phyloP scores from a whole-genome alignment of 2,329 filamentous ascomycete genomes.

The Trichoderma citrinoviride region DNA sequence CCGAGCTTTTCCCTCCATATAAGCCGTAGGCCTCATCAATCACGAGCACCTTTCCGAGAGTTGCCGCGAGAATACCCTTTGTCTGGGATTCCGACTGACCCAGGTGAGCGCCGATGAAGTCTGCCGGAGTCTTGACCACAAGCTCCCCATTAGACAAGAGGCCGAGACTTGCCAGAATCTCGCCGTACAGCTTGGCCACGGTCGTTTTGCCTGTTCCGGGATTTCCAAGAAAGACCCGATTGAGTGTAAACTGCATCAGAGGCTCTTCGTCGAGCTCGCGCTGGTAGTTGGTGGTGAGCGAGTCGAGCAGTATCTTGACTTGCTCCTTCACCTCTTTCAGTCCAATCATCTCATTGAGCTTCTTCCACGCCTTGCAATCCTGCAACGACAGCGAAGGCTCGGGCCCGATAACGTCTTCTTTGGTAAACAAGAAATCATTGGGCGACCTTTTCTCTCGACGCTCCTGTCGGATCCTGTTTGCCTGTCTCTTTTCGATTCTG shows the following conservation, averaged over 20 bases:
- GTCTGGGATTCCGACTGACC: conserved; percentile 70
- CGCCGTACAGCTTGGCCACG: conserved; percentile 69
- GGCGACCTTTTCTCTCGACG: conserved; percentile 41
- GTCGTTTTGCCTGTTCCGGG: conserved; percentile 77
- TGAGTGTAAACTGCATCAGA: conserved; percentile 59
- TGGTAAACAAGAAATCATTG: conserved; percentile 59
- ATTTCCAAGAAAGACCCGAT: conserved; percentile 66
- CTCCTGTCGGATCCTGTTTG: conserved; percentile 51
- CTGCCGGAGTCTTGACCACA: conserved; percentile 67
- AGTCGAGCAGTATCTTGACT: conserved; percentile 57
- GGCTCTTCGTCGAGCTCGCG: conserved; percentile 63
- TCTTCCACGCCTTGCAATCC: conserved; percentile 54
- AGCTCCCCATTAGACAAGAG: conserved; percentile 69
- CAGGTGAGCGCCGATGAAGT: conserved; percentile 64
- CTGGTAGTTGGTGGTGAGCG: conserved; percentile 61
- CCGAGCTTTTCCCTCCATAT: conserved; percentile 35
- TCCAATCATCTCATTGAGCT: conserved; percentile 58
- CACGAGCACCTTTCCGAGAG: conserved; percentile 70
- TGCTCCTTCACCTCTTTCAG: conserved; percentile 61
- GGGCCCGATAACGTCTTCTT: conserved; percentile 69
- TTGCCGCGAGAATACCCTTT: conserved; percentile 65
- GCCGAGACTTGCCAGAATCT: conserved; percentile 65
- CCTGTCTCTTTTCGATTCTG: conserved; percentile 56
- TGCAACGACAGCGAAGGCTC: conserved; percentile 56
- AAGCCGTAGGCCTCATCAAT: conserved; percentile 80